Conservation (phyloP, 441 rosid species). For the Viola pubescens region DNA sequence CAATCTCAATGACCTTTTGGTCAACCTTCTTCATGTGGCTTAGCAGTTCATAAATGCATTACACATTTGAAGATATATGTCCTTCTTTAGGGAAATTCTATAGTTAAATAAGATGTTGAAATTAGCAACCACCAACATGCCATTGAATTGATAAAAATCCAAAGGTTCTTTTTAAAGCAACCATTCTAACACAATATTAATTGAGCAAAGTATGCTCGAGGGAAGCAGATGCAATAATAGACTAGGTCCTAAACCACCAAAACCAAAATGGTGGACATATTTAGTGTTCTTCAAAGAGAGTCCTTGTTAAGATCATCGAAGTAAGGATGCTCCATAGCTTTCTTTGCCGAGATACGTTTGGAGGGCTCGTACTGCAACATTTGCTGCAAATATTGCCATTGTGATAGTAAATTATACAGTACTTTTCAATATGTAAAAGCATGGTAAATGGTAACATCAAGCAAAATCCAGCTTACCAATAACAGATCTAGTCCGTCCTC, state of each 20-base stretch:
- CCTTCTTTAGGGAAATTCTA: no score
- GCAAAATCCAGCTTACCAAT: conserved; percentile 34
- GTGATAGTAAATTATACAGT: background rate
- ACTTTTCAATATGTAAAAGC: background rate
- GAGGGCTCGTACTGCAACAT: conserved; percentile 90
- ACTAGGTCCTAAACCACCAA: background rate
- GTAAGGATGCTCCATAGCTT: conserved; percentile 96
- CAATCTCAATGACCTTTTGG: background rate
- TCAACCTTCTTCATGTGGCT: conserved; percentile 1
- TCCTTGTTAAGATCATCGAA: conserved; percentile 63
- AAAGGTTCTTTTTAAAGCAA: background rate
- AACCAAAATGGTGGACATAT: background rate
- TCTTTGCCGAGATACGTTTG: conserved; percentile 83
- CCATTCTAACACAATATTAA: background rate
- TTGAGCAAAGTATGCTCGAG: conserved; percentile 27
- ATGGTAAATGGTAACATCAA: background rate
- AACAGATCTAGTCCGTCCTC: conserved; percentile 66
- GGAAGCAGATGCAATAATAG: conserved; percentile 23
- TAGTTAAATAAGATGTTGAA: background rate
- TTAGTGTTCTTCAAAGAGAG: conserved; percentile 30
- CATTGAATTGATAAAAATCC: background rate
- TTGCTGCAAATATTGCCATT: conserved; percentile 44
- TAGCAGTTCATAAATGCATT: background rate
- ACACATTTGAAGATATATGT: no score
- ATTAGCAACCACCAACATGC: background rate